Evolutionary conservation across 2,329 filamentous ascomycete species (phyloP).

Genomic region (Sphaceloma murrayae): DNA sequence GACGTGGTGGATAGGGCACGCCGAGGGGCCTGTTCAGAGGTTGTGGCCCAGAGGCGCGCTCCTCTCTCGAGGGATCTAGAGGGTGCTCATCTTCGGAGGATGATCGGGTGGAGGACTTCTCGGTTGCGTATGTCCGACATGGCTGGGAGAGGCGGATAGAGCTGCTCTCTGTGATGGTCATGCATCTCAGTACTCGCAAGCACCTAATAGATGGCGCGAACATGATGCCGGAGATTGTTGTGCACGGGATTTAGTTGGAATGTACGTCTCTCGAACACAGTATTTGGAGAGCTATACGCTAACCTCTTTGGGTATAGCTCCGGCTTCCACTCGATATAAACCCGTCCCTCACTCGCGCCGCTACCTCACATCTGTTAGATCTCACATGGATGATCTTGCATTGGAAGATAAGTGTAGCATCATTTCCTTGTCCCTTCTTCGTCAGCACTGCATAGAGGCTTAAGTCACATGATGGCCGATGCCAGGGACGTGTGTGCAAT

Average conservation of each 20-base stretch:
- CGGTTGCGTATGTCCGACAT: neutral
- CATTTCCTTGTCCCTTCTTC: no score
- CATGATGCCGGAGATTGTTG: neutral
- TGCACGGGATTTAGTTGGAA: no score
- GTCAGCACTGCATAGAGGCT: no score
- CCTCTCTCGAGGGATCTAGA: constrained; percentile 20
- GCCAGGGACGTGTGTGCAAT: no score
- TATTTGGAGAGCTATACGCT: no score
- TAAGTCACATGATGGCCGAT: neutral
- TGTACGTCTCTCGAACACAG: no score
- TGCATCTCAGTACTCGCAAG: constrained; percentile 24
- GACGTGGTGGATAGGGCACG: constrained; percentile 59
- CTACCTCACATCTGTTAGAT: neutral
- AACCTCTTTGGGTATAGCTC: neutral
- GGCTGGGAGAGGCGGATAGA: neutral
- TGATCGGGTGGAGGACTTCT: constrained; percentile 20
- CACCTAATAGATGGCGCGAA: constrained; percentile 24
- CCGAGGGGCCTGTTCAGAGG: constrained; percentile 68
- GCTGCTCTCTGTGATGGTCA: constrained; percentile 20
- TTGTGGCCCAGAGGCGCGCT: constrained; percentile 41
- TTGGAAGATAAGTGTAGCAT: no score
- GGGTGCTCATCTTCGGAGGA: constrained; percentile 19
- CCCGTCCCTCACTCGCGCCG: neutral
- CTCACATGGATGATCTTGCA: no score
- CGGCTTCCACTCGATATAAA: constrained; percentile 14